Evolutionary conservation across 768 basidiomycete genomes (phyloP), one percentile per base, ranked within the genome.

Genomic region (Ramaria sp.): DNA sequence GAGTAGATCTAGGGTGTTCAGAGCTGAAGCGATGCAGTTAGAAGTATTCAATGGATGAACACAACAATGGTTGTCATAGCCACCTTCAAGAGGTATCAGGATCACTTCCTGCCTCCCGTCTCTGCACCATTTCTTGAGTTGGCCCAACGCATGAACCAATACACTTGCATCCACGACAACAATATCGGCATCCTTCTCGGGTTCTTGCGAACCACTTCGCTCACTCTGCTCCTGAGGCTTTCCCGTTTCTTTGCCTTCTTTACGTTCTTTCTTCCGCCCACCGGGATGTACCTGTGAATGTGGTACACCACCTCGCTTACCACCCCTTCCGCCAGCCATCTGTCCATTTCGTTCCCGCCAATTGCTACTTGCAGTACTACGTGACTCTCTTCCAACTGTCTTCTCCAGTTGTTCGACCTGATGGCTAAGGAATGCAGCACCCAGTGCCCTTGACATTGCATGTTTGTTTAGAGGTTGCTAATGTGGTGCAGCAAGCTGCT

Each of bases 341-440:
- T 50, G 48, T 13, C 48, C 48, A 36, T 9, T 50, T 8, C 51
- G 39, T 10, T 45, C 51, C 44, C 51, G n/a, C 51, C 51, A 53
- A 50, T 52, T 49, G 28, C 39, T 49, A n/a, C 41, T 45, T 20
- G 32, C 42, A 20, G 42, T 25, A 22, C 58, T 39, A 2, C 50
- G 39, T 32, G 52, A 52, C 28, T 56, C 49, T 18, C 42, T 47
- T 13, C 53, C 52, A 18, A 88, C 83, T 0, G 82, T 73, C 67
- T 85, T 84, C 71, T 92, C 88, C 52, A 92, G 81, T 63, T 90
- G 85, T 61, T 90, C 86, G 42, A 92, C 89, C 62, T 92, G 88
- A 61, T 92, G 88, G 59, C 77, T 85, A 56, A 92, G 77, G 65
- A 90, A 90, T 2, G 89, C 89, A 27, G 88, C 88, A 18, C 89